Base-by-base conservation (phyloP, 352 stramenopile genomes). In the Phytophthora cactorum region DNA sequence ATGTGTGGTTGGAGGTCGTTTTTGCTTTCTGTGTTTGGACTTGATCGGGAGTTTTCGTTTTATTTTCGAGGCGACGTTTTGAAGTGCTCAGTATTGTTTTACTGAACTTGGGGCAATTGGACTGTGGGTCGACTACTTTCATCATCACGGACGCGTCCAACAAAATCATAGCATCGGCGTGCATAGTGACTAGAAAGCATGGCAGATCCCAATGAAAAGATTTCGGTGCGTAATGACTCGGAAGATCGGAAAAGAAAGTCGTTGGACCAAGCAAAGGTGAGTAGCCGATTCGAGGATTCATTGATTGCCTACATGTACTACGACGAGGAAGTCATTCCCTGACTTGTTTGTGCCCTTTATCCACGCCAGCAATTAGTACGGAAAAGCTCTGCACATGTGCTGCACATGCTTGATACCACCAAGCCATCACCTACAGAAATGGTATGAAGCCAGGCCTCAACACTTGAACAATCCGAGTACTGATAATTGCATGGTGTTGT, bases 251-350 rank as follows among this genome's bases (percentile, higher is more conserved):
- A 69, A 64, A 27, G 31, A 9, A 43, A 28, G 22, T 72, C 65
- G 5, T 57, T 47, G 2, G 60, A 62, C 25, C 53, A 74, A 45
- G 66, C 66, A 44, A 70, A 70, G 66, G 66, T 74, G 32, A 63
- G 22, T 22, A 22, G 22, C 22, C 22, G 22, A 22, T 22, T 22
- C 22, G 22, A 22, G 22, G 22, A 22, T 22, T 22, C 22, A 22
- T 22, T 22, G 22, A 22, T 22, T 22, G 22, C 22, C 22, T 22
- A 22, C 22, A 22, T 22, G 22, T 22, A 22, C 22, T 22, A 22
- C 22, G 22, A 22, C 22, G 22, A 22, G 22, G 22, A 22, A 22
- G 22, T 22, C 22, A 22, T 22, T 22, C 22, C 22, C 22, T 22
- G 22, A 22, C 22, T n/a, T 61, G 14, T 45, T 32, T 12, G 12